Evolutionary conservation across 352 stramenopile species (phyloP), one percentile per base, ranked within the genome.

Genomic region (Aphanomyces euteiches): DNA sequence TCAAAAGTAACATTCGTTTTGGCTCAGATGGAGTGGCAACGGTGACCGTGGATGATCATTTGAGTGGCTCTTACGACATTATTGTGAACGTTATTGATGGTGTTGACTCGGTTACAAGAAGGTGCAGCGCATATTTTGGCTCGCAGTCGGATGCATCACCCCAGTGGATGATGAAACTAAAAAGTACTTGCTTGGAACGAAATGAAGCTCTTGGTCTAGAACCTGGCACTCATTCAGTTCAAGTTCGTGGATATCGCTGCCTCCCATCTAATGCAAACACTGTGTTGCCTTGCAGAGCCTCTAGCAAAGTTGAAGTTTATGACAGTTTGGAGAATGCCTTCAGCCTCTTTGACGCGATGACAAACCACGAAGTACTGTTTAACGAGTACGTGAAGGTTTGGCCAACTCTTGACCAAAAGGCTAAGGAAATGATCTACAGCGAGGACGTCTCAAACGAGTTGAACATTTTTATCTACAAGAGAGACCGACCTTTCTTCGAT

Each of bases 391-490:
- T 89, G n/a, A 78, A 74, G 21, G 28, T 17, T 4, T 89, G 80
- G 82, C 58, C 58, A 10, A 39, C 21, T 0, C 34, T 82, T 28
- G 71, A 40, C 39, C 13, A 28, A 5, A 15, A 36, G 0, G 70
- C 78, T 39, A 86, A 84, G 63, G 19, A 57, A 28, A 53, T 28
- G 15, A 74, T 81, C 40, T 89, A 87, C 73, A 84, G 73, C 50
- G 38, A 47, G 15, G 77, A 88, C 40, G 75, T 75, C 0, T 83
- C 73, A 48, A 75, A 84, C 59, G 80, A 88, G 69, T 43, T 89
- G 7, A 71, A 89, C 66, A 75, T 88, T n/a, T 89, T 83, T 54
- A 56, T 89, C 8, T 84, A 72, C 72, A 75, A 76, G 41, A 84
- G 81, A 70, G 82, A 89, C 66, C 73, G 53, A 45, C 37, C 45